Percentiles rank a stretch among this genome's conserved stretches.
phyloP scores from a whole-genome alignment of 495 filamentous ascomycete genomes.

The Trichoderma asperelloides region DNA sequence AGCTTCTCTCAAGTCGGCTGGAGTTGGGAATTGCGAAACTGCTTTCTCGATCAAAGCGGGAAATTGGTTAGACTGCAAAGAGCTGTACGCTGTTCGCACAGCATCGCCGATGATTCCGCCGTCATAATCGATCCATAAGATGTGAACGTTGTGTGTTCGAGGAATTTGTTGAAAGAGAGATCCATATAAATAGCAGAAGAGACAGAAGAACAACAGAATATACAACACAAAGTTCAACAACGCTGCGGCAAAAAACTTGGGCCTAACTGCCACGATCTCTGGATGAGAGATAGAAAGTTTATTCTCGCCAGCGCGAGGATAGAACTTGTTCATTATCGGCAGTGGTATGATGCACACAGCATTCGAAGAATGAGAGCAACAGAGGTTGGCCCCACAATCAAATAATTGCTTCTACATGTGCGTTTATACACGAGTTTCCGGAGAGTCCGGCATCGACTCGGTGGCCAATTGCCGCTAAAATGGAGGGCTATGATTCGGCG shows the following conservation, averaged over 20 bases:
- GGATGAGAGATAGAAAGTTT: background rate
- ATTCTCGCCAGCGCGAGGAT: background rate
- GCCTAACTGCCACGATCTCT: background rate
- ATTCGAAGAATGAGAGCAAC: background rate
- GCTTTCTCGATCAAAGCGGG: conserved; percentile 31
- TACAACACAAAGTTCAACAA: conserved; percentile 21
- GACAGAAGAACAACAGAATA: conserved; percentile 34
- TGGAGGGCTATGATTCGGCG: background rate
- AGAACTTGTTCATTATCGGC: background rate
- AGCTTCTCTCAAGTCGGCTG: conserved; percentile 18
- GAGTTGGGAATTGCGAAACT: conserved; percentile 19
- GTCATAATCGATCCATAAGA: conserved; percentile 46
- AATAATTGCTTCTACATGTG: background rate
- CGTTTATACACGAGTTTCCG: background rate
- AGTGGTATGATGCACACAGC: background rate
- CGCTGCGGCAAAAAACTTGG: background rate
- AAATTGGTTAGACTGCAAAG: conserved; percentile 28
- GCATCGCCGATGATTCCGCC: conserved; percentile 35
- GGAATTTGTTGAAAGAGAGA: conserved; percentile 31
- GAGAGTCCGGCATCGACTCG: background rate
- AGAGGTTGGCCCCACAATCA: background rate
- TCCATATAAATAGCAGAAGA: conserved; percentile 41
- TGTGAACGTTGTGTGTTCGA: conserved; percentile 33
- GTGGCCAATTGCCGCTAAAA: background rate
- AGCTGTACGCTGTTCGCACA: conserved; percentile 31